phyloP scores from a whole-genome alignment of 108 stramenopile genomes.

The Skeletonema marinoi region DNA sequence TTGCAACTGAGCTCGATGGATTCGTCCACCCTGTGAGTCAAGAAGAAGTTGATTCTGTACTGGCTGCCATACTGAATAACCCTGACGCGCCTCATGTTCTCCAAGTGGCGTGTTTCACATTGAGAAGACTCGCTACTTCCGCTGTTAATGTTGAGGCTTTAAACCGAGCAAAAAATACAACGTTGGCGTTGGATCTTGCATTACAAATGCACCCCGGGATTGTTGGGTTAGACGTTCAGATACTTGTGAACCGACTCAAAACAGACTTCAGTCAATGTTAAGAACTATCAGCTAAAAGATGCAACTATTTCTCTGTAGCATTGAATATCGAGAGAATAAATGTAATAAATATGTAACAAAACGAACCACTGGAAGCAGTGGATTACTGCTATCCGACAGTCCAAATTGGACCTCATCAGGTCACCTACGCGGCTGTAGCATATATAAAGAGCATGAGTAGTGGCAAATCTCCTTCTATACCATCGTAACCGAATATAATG shows the following conservation, averaged over 20 bases:
- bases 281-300: not conserved
- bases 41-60: conserved; percentile 20
- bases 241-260: conserved; percentile 1
- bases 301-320: too few relatives aligned
- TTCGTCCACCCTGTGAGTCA: conserved; percentile 20
- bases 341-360: too few relatives aligned
- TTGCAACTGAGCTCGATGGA: conserved; percentile 25
- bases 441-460: too few relatives aligned
- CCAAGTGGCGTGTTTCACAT: conserved; percentile 33
- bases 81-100: conserved; percentile 20
- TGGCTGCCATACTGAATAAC: conserved; percentile 17
- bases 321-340: too few relatives aligned
- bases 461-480: too few relatives aligned
- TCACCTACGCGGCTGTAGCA: too few relatives aligned
- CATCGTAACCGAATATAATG: too few relatives aligned
- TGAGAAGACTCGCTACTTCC: conserved; percentile 17
- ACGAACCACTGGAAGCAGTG: too few relatives aligned
- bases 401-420: too few relatives aligned
- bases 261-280: too few relatives aligned
- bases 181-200: conserved; percentile 8
- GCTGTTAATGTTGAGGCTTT: conserved; percentile 6
- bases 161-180: not conserved
- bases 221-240: conserved; percentile 8
- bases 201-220: conserved; percentile 6
- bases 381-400: too few relatives aligned